phyloP scores from a whole-genome alignment of 2,329 filamentous ascomycete genomes.

The Aspergillus felis region DNA sequence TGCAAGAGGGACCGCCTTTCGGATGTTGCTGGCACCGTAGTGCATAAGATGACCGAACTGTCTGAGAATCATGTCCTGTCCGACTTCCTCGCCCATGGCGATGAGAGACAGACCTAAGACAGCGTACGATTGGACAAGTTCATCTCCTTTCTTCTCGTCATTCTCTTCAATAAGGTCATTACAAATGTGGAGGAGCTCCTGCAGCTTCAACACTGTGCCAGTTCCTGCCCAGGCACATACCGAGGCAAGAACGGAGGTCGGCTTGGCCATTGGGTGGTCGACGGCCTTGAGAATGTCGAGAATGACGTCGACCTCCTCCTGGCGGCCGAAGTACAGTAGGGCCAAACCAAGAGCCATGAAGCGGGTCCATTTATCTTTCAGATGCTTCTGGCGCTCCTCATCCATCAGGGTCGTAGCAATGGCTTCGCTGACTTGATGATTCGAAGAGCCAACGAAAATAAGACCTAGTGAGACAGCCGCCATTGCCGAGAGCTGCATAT shows the following conservation, averaged over 20 bases:
- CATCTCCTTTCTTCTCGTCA: conserved; percentile 91
- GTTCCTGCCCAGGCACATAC: conserved; percentile 98
- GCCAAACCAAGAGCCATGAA: conserved; percentile 94
- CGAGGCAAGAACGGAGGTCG: conserved; percentile 89
- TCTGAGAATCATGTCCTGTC: conserved; percentile 96
- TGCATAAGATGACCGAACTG: conserved; percentile 99
- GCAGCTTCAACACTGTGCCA: conserved; percentile 92
- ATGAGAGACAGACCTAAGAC: conserved; percentile 92
- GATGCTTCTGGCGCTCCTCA: conserved; percentile 81
- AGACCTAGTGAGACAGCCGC: conserved; percentile 86
- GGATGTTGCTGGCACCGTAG: conserved; percentile 95
- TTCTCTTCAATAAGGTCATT: conserved; percentile 95
- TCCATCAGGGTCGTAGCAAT: conserved; percentile 92
- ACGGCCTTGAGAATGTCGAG: conserved; percentile 95
- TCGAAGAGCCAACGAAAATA: conserved; percentile 87
- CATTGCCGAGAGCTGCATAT: conserved; percentile 97
- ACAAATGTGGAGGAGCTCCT: conserved; percentile 95
- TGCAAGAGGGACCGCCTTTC: conserved; percentile 89
- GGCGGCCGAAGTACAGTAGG: conserved; percentile 89
- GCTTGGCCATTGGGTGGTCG: conserved; percentile 93
- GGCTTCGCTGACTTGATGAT: conserved; percentile 85
- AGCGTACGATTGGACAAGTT: conserved; percentile 92
- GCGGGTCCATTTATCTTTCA: conserved; percentile 97
- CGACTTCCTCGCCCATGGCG: conserved; percentile 96
- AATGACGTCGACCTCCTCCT: conserved; percentile 98